Percentiles rank a stretch among this genome's conserved stretches.
These are phyloP conservation scores for Serendipita vermifera DNA, from an alignment of 768 basidiomycete genomes.

Conservation along the genomic window DNA sequence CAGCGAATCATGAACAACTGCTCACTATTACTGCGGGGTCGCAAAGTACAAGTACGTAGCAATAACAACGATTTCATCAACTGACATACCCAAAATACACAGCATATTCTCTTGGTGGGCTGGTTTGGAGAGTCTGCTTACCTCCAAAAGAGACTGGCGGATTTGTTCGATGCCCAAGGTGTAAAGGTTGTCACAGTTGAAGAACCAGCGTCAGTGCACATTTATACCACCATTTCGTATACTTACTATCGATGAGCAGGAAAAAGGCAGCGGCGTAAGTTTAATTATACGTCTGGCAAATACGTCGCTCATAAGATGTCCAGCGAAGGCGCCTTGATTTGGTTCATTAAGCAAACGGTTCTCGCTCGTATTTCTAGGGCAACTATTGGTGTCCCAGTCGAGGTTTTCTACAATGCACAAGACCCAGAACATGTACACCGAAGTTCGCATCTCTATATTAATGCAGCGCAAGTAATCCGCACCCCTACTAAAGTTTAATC, in stretches of 20 bases:
- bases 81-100: not conserved
- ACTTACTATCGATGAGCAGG: not conserved
- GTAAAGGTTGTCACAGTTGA: not conserved
- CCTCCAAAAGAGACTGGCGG: not conserved
- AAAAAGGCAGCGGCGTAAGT: not conserved
- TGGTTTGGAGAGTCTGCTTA: constrained; percentile 7
- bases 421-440: not conserved
- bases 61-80: not conserved
- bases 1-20: not conserved
- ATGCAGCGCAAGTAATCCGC: no score
- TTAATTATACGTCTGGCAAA: not conserved
- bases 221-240: not conserved
- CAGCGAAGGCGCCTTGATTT: constrained; percentile 1
- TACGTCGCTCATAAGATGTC: not conserved
- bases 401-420: not conserved
- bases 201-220: not conserved
- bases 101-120: not conserved
- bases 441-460: not conserved
- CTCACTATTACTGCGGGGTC: not conserved
- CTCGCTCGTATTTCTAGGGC: not conserved
- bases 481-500: not conserved
- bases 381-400: not conserved
- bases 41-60: not conserved
- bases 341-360: not conserved
- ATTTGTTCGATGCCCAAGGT: not conserved